Evolutionary conservation across 495 filamentous ascomycete genomes (phyloP).

Genomic region (Penicillium salamii): DNA sequence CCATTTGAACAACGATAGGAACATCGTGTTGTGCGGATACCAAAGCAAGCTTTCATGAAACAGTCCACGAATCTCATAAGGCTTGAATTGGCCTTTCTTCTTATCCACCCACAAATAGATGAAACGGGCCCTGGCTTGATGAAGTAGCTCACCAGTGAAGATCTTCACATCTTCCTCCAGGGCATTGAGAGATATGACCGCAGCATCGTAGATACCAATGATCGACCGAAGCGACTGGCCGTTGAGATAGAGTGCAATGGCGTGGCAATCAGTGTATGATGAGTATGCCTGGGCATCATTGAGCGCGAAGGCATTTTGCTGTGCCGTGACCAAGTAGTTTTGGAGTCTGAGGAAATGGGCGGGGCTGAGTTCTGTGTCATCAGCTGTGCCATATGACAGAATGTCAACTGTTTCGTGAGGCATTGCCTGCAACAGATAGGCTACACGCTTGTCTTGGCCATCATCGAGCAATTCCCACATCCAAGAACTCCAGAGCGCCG

Average conservation of each 20-base stretch:
- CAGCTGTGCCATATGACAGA: slow-evolving; percentile 17
- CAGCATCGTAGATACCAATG: slow-evolving; percentile 50
- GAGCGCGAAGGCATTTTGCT: slow-evolving; percentile 54
- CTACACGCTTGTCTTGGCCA: slow-evolving; percentile 42
- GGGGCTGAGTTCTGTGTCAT: slow-evolving; percentile 25
- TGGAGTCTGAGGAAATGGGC: slow-evolving; percentile 53
- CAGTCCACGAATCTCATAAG: slow-evolving; percentile 56
- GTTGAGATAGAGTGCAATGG: slow-evolving; percentile 63
- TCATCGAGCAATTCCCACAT: slow-evolving; percentile 63
- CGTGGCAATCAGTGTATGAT: slow-evolving; percentile 57
- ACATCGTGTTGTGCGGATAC: slow-evolving; percentile 77
- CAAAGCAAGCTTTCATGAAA: slow-evolving; percentile 55
- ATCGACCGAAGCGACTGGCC: slow-evolving; percentile 26
- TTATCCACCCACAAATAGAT: slow-evolving; percentile 60
- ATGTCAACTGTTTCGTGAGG: slow-evolving; percentile 27
- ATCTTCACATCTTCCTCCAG: slow-evolving; percentile 33
- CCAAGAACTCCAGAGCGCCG: slow-evolving; percentile 68
- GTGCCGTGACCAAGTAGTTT: slow-evolving; percentile 54
- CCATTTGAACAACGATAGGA: slow-evolving; percentile 69
- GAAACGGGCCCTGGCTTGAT: slow-evolving; percentile 66
- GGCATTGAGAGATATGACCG: slow-evolving; percentile 37
- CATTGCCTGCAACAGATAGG: slow-evolving; percentile 47
- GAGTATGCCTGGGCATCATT: slow-evolving; percentile 41
- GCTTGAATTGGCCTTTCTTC: slow-evolving; percentile 57
- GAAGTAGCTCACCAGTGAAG: slow-evolving; percentile 50